Evolutionary conservation across 768 basidiomycete species (phyloP).

Genomic region (Zangia roseola): DNA sequence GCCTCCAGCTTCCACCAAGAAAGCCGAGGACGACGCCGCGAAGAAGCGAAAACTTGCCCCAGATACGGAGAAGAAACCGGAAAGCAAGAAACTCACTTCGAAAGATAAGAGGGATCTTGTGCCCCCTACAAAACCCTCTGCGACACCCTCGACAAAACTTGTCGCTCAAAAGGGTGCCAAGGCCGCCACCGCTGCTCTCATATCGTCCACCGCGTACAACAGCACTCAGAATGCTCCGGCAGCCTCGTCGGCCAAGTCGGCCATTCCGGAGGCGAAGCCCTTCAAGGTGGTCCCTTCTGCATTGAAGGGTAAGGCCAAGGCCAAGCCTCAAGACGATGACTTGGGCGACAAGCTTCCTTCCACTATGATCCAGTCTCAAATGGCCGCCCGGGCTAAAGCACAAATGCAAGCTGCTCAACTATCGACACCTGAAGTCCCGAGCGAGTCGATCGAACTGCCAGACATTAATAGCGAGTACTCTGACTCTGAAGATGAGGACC

Average conservation of each 20-base stretch:
- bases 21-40: slow-evolving; percentile 68
- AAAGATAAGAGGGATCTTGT: slow-evolving; percentile 47
- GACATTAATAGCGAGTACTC: slow-evolving; percentile 98
- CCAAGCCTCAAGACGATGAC: slow-evolving; percentile 47
- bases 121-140: slow-evolving; percentile 26
- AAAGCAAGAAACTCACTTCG: slow-evolving; percentile 58
- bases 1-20: slow-evolving; percentile 45
- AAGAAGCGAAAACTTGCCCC: slow-evolving; percentile 68
- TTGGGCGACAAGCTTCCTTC: slow-evolving; percentile 53
- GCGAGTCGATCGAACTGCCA: slow-evolving; percentile 87
- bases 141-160: slow-evolving; percentile 25
- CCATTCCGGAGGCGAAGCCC: slow-evolving; percentile 32
- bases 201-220: slow-evolving; percentile 42
- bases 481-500: slow-evolving; percentile 89
- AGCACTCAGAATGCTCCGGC: slow-evolving; percentile 32
- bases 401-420: slow-evolving; percentile 60
- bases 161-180: slow-evolving; percentile 38
- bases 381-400: slow-evolving; percentile 69
- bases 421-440: slow-evolving; percentile 49
- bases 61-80: slow-evolving; percentile 56
- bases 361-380: slow-evolving; percentile 60
- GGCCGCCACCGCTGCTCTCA: slow-evolving; percentile 30
- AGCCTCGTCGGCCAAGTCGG: slow-evolving; percentile 29
- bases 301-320: slow-evolving; percentile 51
- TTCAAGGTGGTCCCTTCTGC: slow-evolving; percentile 37